Evolutionary conservation across 352 stramenopile species (phyloP).

Genomic region (Phytophthora megakarya): DNA sequence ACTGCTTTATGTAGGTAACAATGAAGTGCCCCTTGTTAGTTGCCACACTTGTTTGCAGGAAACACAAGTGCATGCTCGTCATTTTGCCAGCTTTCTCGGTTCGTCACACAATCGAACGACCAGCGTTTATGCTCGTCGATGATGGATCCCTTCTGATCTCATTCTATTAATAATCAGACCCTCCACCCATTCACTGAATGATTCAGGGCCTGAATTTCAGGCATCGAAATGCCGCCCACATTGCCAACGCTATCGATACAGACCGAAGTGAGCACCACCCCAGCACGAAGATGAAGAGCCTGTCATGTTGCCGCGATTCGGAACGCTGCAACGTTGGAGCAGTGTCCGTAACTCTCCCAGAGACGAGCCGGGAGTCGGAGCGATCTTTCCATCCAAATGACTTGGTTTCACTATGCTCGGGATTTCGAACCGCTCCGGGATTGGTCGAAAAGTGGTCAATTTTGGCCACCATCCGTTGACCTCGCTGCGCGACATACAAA

Average conservation of each 20-base stretch:
- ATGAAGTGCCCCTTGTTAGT: not conserved
- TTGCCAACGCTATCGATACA: not conserved
- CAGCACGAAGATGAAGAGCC: conserved; percentile 17
- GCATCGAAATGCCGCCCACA: conserved; percentile 15
- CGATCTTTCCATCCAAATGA: not conserved
- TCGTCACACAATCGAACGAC: conserved; percentile 21
- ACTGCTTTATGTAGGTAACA: not conserved
- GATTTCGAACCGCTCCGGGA: conserved; percentile 21
- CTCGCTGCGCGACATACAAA: conserved; percentile 19
- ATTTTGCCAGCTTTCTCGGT: not conserved
- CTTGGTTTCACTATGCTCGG: conserved; percentile 7
- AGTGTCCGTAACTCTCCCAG: conserved; percentile 2
- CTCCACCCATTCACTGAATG: not conserved
- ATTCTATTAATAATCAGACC: conserved; percentile 9
- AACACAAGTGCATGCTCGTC: not conserved
- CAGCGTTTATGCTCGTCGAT: conserved; percentile 22
- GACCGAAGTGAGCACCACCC: not conserved
- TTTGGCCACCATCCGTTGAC: conserved; percentile 28
- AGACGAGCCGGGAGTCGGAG: conserved; percentile 21
- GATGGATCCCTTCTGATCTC: conserved; percentile 8
- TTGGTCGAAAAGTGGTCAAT: conserved; percentile 26
- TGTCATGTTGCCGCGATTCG: conserved; percentile 18
- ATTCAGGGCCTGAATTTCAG: too few relatives aligned
- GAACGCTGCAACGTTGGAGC: too few relatives aligned
- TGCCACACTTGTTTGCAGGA: too few relatives aligned